Evolutionary conservation across 2,329 filamentous ascomycete species (phyloP).

Genomic region (Fusarium anguioides): DNA sequence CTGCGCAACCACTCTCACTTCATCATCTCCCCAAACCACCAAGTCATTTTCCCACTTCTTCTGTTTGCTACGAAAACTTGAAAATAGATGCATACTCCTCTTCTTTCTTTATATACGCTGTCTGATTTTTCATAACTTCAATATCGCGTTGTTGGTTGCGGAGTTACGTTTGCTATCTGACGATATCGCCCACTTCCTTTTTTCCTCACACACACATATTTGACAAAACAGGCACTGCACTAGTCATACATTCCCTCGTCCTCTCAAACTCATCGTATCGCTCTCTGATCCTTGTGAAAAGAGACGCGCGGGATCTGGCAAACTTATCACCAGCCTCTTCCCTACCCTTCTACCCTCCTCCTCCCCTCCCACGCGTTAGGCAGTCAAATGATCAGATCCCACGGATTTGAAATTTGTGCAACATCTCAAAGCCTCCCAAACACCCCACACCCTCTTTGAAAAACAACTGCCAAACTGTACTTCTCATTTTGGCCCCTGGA

Average conservation of each 20-base stretch:
- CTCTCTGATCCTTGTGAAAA: no score
- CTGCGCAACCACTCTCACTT: constrained; percentile 4
- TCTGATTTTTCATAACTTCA: not conserved
- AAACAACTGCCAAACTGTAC: no score
- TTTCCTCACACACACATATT: not conserved
- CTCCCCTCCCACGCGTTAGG: not conserved
- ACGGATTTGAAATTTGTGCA: not conserved
- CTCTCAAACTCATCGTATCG: not conserved
- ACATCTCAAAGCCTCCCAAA: no score
- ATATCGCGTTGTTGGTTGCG: not conserved
- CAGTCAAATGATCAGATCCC: not conserved
- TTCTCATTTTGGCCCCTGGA: no score
- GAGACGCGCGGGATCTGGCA: not conserved
- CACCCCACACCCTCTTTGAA: no score
- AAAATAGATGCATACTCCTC: not conserved
- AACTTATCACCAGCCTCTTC: not conserved
- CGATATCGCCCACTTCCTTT: not conserved
- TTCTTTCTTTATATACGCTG: not conserved
- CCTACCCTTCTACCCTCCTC: not conserved
- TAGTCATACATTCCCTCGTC: not conserved
- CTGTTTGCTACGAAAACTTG: not conserved
- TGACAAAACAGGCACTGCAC: not conserved
- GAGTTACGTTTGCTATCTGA: not conserved
- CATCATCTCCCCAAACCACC: not conserved
- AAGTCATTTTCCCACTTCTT: not conserved